Evolutionary conservation across 2,329 filamentous ascomycete genomes (phyloP).

Genomic region (Triangularia setosa): DNA sequence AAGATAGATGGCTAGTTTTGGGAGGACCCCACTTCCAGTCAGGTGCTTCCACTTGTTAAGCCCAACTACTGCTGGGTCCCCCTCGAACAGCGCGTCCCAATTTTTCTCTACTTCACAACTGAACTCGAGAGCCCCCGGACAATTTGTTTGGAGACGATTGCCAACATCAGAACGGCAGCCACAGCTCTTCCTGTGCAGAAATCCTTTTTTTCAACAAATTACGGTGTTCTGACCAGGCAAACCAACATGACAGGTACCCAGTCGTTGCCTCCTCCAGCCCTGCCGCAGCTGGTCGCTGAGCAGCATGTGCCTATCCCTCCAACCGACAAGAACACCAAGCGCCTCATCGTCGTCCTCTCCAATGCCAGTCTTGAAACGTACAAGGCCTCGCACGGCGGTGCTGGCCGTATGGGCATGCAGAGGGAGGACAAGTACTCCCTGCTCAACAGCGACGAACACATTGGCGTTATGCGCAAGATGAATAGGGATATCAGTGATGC

Average conservation of each 20-base stretch:
- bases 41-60: neutral
- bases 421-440: conserved; percentile 95
- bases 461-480: conserved; percentile 99
- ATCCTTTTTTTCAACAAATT: neutral
- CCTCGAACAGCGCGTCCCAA: neutral
- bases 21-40: conserved; percentile 15
- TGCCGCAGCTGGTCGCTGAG: conserved; percentile 90
- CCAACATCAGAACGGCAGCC: neutral
- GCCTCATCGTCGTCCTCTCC: conserved; percentile 91
- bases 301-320: conserved; percentile 80
- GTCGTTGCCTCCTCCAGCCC: conserved; percentile 84
- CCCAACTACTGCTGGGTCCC: neutral
- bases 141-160: neutral
- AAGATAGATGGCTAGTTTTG: conserved; percentile 4
- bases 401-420: conserved; percentile 57
- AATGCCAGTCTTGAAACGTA: conserved; percentile 98
- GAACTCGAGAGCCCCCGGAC: neutral
- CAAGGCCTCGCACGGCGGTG: conserved; percentile 76
- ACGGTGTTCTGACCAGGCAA: conserved; percentile 2
- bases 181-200: neutral
- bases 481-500: conserved; percentile 97
- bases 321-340: conserved; percentile 84
- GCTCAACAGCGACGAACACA: conserved; percentile 98
- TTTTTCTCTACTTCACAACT: neutral
- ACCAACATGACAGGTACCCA: conserved; percentile 67